These are phyloP conservation scores for Puccinia coronata DNA, from an alignment of 1,284 basidiomycete species.

Conservation along the genomic window DNA sequence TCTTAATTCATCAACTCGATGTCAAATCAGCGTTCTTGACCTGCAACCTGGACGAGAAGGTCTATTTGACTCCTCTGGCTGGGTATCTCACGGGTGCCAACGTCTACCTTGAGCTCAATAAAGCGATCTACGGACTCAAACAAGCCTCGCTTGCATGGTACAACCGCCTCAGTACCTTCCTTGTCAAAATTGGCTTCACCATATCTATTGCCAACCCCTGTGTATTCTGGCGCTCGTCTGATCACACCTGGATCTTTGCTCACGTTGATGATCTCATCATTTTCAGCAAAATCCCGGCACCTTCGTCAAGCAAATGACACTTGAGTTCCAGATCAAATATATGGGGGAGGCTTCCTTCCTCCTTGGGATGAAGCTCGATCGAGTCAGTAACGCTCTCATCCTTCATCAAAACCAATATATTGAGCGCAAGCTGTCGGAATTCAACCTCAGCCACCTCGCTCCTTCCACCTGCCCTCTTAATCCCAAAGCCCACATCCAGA, in stretches of 20 bases:
- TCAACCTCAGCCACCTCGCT: too few species aligned
- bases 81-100: background rate
- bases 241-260: background rate
- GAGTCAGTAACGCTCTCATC: background rate
- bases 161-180: background rate
- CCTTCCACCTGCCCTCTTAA: too few species aligned
- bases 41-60: background rate
- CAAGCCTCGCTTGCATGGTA: slow-evolving; percentile 2
- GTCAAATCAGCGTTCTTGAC: slow-evolving; percentile 17
- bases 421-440: too few species aligned
- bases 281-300: background rate
- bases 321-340: slow-evolving; percentile 8
- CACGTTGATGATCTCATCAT: background rate
- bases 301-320: background rate
- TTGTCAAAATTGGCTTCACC: background rate
- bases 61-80: background rate
- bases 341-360: background rate
- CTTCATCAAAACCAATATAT: background rate
- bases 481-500: too few species aligned
- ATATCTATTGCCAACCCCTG: background rate
- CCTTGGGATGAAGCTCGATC: background rate
- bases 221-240: background rate
- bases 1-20: slow-evolving; percentile 8
- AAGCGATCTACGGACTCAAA: too few species aligned
- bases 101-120: background rate